Evolutionary conservation across 768 basidiomycete genomes (phyloP).

Genomic region (Suillus fuscotomentosus): DNA sequence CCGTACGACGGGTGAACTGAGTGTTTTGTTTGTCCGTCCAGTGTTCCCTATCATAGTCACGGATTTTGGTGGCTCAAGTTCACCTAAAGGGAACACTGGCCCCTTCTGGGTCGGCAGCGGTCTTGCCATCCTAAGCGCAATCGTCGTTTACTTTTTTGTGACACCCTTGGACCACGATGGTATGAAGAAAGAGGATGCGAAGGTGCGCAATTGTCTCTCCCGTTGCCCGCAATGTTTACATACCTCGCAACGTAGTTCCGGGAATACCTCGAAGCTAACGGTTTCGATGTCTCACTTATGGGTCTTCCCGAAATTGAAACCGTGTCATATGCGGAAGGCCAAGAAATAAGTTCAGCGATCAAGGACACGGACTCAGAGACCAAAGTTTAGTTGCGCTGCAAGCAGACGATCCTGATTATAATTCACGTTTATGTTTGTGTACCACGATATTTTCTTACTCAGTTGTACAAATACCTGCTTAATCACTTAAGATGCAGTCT

Average conservation of each 20-base stretch:
- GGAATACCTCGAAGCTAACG: slow-evolving; percentile 72
- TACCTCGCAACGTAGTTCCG: slow-evolving; percentile 57
- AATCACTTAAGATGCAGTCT: neutral
- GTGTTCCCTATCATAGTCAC: slow-evolving; percentile 68
- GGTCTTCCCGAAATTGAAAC: slow-evolving; percentile 42
- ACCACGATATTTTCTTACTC: neutral
- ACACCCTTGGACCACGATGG: slow-evolving; percentile 73
- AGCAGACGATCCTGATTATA: neutral
- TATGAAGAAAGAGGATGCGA: slow-evolving; percentile 73
- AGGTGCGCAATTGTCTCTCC: slow-evolving; percentile 38
- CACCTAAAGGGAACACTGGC: slow-evolving; percentile 68
- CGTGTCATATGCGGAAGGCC: slow-evolving; percentile 17
- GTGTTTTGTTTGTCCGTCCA: slow-evolving; percentile 22
- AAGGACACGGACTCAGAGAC: slow-evolving; percentile 4
- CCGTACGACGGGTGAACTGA: neutral
- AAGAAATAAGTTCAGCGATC: slow-evolving; percentile 14
- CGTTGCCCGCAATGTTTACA: neutral
- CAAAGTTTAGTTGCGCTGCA: slow-evolving; percentile 10
- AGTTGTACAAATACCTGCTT: neutral
- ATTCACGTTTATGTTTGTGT: neutral
- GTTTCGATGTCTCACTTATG: slow-evolving; percentile 77
- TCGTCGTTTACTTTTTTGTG: slow-evolving; percentile 71
- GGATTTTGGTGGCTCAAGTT: slow-evolving; percentile 56
- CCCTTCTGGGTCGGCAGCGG: slow-evolving; percentile 89
- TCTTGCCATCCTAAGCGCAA: slow-evolving; percentile 77